These are phyloP conservation scores for Thielaviopsis ethacetica DNA, from an alignment of 2,329 filamentous ascomycete genomes.

Conservation along the genomic window DNA sequence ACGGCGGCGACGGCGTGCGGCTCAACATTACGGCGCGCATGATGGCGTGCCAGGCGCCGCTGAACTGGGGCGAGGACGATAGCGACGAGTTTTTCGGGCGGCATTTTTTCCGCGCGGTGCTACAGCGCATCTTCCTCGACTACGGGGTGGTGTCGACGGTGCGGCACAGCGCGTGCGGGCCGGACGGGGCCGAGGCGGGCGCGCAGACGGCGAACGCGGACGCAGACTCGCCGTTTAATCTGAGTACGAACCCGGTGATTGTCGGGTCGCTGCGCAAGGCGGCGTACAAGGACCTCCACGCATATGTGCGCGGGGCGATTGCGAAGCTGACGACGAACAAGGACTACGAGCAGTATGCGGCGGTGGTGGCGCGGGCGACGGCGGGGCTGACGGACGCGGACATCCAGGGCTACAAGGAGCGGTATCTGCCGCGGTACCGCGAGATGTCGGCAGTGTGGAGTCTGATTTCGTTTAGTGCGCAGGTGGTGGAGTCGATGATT, in stretches of 20 bases:
- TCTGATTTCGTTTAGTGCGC: conserved; percentile 89
- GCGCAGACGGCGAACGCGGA: too few relatives aligned
- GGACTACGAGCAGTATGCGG: conserved; percentile 41
- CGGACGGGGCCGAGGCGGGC: conserved; percentile 15
- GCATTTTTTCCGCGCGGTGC: conserved; percentile 79
- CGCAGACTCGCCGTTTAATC: conserved; percentile 31
- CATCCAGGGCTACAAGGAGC: conserved; percentile 51
- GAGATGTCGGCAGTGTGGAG: conserved; percentile 82
- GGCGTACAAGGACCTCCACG: conserved; percentile 57
- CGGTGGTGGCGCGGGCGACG: conserved; percentile 50
- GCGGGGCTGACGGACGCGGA: conserved; percentile 55
- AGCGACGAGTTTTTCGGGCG: conserved; percentile 80
- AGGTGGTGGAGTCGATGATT: conserved; percentile 76
- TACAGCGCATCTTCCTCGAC: conserved; percentile 88
- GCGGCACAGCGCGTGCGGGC: conserved; percentile 20
- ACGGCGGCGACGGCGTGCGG: conserved; percentile 48
- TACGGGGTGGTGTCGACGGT: conserved; percentile 54
- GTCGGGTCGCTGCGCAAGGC: conserved; percentile 71
- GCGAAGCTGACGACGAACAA: conserved; percentile 48
- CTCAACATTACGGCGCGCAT: conserved; percentile 93
- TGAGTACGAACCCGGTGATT: conserved; percentile 62
- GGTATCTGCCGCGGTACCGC: conserved; percentile 51
- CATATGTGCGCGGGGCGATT: conserved; percentile 69
- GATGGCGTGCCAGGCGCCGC: conserved; percentile 93
- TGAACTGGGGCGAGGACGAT: conserved; percentile 73